A percentile compares a stretch with the other conserved stretches of the same genome.
Evolutionary conservation across 2,329 filamentous ascomycete species (phyloP).

Genomic region (Raffaelea albimanens): DNA sequence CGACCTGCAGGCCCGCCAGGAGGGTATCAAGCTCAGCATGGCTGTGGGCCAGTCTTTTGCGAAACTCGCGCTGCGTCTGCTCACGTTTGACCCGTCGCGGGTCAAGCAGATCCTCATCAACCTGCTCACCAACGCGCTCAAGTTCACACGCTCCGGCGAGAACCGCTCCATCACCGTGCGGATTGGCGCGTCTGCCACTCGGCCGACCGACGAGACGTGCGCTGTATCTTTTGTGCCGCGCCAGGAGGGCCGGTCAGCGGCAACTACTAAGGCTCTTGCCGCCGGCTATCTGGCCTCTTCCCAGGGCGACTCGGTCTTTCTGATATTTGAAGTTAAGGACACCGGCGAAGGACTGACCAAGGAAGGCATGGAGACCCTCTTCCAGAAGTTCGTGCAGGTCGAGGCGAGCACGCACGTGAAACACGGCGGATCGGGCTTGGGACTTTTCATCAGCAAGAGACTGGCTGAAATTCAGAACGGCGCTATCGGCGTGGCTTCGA

Average conservation of each 20-base stretch:
- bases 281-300: not conserved
- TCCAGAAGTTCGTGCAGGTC: constrained; percentile 71
- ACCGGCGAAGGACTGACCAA: constrained; percentile 65
- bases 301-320: constrained; percentile 43
- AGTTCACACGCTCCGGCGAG: constrained; percentile 61
- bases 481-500: constrained; percentile 65
- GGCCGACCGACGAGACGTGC: constrained; percentile 29
- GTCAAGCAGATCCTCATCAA: constrained; percentile 75
- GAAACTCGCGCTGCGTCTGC: constrained; percentile 51
- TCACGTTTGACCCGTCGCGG: constrained; percentile 61
- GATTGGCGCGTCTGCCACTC: constrained; percentile 32
- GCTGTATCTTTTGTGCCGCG: constrained; percentile 54
- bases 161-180: constrained; percentile 44
- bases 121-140: constrained; percentile 70
- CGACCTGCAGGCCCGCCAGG: constrained; percentile 61
- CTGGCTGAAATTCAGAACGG: constrained; percentile 76
- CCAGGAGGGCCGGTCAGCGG: constrained; percentile 21
- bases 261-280: not conserved
- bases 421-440: constrained; percentile 71
- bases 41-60: constrained; percentile 51
- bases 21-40: constrained; percentile 58
- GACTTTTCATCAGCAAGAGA: constrained; percentile 68
- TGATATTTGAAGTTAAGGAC: constrained; percentile 67
- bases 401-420: constrained; percentile 67
- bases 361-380: constrained; percentile 64